Evolutionary conservation across 441 rosid genomes (phyloP), one percentile per base, ranked within the genome.

Genomic region (Adansonia gregorii): DNA sequence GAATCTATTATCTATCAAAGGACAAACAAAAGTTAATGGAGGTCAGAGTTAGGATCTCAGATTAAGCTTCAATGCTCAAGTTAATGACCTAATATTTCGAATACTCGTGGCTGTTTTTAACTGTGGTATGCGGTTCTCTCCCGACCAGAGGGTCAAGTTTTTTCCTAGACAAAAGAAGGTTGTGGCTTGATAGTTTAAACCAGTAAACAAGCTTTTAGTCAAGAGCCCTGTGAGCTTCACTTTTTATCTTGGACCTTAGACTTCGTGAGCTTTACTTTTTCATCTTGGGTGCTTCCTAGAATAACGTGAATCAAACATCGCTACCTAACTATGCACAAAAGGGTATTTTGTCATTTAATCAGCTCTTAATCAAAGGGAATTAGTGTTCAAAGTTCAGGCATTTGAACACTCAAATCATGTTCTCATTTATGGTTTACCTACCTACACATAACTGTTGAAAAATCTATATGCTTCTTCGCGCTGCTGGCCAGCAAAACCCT

Each of bases 331-430:
- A 19, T 2, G 55, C 20, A n/a, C 58, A 19, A 55, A 51, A 76
- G 56, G 41, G 41, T 7, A 59, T 35, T 51, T 73, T 61, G 78
- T 73, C 82, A 80, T 75, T 52, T 41, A 51, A 61, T 54, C 35
- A 61, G 60, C 14, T 24, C n/a, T 17, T 15, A 35, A 76, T 69
- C 54, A 52, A 7, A 2, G 45, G 60, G 48, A 60, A 17, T 73
- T 73, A 12, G 39, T 88, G 89, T 20, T 58, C 58, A 39, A 35
- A 65, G 48, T 65, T 39, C 49, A 65, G n/a, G 69, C 20, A 6
- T 65, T 35, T 31, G 49, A 65, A 39, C 1, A 39, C 69, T 39
- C 48, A 35, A 65, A 65, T 7, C 64, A 19, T 20, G 31, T 59
- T 22, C 8, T 59, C 15, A 20, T 59, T 59, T 8, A 20, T 59